Conservation (phyloP, 768 basidiomycete genomes). For the Suillus brevipes region DNA sequence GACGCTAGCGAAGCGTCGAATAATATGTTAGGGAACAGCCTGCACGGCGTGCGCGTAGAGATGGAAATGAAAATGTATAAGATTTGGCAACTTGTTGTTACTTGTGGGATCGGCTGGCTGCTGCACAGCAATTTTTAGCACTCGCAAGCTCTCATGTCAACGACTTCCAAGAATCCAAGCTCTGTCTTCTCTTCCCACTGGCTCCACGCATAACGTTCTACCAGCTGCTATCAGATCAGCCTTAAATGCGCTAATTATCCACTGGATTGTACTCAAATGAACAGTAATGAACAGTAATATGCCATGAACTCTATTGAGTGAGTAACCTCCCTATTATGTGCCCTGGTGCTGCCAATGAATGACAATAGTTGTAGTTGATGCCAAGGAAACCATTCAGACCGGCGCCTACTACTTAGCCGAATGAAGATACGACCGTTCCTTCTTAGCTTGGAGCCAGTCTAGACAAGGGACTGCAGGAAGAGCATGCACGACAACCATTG, state of each 20-base stretch:
- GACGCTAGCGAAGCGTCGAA: background rate
- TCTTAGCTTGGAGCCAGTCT: background rate
- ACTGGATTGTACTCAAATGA: background rate
- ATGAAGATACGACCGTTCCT: background rate
- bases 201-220: background rate
- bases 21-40: background rate
- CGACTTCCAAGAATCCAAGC: background rate
- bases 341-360: background rate
- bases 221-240: background rate
- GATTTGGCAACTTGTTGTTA: background rate
- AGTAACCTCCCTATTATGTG: background rate
- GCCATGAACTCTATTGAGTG: background rate
- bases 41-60: background rate
- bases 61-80: background rate
- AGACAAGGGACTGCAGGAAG: background rate
- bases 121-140: constrained; percentile 1
- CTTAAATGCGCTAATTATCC: background rate
- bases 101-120: background rate
- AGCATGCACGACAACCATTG: background rate
- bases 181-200: background rate
- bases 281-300: background rate
- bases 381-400: background rate
- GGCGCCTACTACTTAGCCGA: background rate
- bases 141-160: background rate
- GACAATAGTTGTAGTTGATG: background rate